Evolutionary conservation across 352 stramenopile species (phyloP).

Genomic region (Globisporangium viniferum): DNA sequence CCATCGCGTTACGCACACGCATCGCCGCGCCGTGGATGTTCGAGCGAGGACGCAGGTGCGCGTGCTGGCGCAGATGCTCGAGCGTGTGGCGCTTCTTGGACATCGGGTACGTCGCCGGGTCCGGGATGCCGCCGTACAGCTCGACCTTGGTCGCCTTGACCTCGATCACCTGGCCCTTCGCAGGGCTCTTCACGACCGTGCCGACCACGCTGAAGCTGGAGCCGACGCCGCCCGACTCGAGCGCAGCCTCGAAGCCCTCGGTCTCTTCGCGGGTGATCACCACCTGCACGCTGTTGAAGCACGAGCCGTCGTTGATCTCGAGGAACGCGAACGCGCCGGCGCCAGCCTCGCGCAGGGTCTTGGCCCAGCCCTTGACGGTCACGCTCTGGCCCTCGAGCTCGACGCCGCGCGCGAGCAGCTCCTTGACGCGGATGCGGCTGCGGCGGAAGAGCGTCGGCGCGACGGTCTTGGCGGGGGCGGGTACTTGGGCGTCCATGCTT

Average conservation of each 20-base stretch:
- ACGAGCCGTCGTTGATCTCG: constrained; percentile 94
- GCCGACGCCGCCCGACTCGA: constrained; percentile 82
- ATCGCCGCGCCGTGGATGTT: constrained; percentile 91
- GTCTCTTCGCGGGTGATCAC: constrained; percentile 78
- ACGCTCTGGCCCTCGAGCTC: constrained; percentile 80
- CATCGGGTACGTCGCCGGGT: constrained; percentile 89
- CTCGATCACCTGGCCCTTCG: constrained; percentile 92
- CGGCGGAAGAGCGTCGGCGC: constrained; percentile 71
- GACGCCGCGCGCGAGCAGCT: constrained; percentile 60
- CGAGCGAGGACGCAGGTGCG: constrained; percentile 91
- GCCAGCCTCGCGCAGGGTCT: constrained; percentile 88
- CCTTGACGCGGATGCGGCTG: constrained; percentile 83
- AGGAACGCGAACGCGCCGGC: constrained; percentile 92
- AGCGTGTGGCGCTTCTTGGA: constrained; percentile 92
- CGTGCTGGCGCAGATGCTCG: constrained; percentile 91
- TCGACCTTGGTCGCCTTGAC: constrained; percentile 86
- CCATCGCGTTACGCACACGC: constrained; percentile 92
- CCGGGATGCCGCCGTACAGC: constrained; percentile 85
- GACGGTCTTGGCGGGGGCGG: constrained; percentile 34
- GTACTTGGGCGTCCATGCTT: constrained; percentile 51
- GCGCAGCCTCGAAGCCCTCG: constrained; percentile 71
- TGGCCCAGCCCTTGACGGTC: constrained; percentile 93
- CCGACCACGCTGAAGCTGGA: constrained; percentile 83
- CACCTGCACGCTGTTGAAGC: constrained; percentile 85
- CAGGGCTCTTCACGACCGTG: constrained; percentile 81